Evolutionary conservation across 1,139 yeast genomes (phyloP).

Genomic region (Yamadazyma siamensis): DNA sequence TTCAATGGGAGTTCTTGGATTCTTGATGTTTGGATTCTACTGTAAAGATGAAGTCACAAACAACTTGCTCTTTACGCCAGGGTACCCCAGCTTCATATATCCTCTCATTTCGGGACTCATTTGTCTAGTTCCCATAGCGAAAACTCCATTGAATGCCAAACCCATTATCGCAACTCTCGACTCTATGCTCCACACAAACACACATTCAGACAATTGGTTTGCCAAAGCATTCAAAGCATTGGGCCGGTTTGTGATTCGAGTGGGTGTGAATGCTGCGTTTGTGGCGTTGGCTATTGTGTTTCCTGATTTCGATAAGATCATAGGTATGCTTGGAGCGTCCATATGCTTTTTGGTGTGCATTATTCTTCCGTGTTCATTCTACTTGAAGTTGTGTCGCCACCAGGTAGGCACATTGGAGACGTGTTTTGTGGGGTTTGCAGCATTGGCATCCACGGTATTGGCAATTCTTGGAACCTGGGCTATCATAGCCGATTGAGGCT

Average conservation of each 20-base stretch:
- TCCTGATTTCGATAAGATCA: slow-evolving; percentile 56
- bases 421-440: slow-evolving; percentile 18
- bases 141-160: slow-evolving; percentile 81
- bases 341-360: slow-evolving; percentile 55
- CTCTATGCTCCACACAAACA: slow-evolving; percentile 23
- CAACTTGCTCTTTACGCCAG: slow-evolving; percentile 63
- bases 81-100: slow-evolving; percentile 69
- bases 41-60: slow-evolving; percentile 84
- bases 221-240: slow-evolving; percentile 11
- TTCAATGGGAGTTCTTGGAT: slow-evolving; percentile 77
- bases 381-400: slow-evolving; percentile 36
- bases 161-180: slow-evolving; percentile 74
- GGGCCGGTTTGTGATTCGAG: slow-evolving; percentile 24
- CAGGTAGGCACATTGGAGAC: slow-evolving; percentile 22
- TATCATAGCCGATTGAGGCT: slow-evolving; percentile 22
- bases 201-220: slow-evolving; percentile 11
- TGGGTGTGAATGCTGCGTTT: slow-evolving; percentile 50
- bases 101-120: slow-evolving; percentile 65
- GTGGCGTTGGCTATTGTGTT: slow-evolving; percentile 50
- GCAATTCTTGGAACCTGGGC: slow-evolving; percentile 43
- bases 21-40: slow-evolving; percentile 77
- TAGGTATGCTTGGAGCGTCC: slow-evolving; percentile 57
- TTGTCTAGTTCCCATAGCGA: slow-evolving; percentile 82
- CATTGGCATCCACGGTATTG: slow-evolving; percentile 23
- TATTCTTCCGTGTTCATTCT: slow-evolving; percentile 54